Percentiles rank a stretch among this genome's conserved stretches.
phyloP scores from a whole-genome alignment of 257 asterid species.

The Cynanchum wilfordii region DNA sequence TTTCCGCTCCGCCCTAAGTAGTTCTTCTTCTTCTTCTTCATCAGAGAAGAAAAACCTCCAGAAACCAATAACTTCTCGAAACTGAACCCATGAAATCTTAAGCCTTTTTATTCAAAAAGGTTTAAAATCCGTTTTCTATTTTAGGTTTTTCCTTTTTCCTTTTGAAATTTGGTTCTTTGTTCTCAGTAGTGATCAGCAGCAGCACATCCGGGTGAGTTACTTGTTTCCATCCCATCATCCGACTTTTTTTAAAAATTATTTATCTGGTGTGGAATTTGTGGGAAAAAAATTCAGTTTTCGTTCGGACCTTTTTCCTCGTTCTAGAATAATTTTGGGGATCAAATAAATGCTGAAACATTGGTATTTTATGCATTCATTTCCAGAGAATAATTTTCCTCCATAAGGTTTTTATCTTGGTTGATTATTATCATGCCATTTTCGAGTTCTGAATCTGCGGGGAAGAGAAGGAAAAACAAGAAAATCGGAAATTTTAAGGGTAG shows the following conservation, averaged over 20 bases:
- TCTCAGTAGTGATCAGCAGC: slow-evolving; percentile 45
- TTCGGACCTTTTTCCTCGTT: slow-evolving; percentile 15
- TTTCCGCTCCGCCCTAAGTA: slow-evolving; percentile 44
- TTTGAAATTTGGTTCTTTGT: slow-evolving; percentile 13
- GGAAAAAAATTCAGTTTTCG: background rate
- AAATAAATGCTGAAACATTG: background rate
- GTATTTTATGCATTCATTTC: background rate
- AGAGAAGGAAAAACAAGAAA: slow-evolving; percentile 50
- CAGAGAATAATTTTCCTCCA: background rate
- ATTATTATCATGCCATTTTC: slow-evolving; percentile 66
- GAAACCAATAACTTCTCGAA: slow-evolving; percentile 8
- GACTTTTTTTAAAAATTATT: slow-evolving; percentile 12
- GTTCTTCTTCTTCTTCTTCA: slow-evolving; percentile 16
- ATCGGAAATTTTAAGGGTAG: slow-evolving; percentile 50
- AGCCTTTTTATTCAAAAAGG: background rate
- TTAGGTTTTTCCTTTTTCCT: slow-evolving; percentile 23
- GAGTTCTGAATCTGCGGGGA: slow-evolving; percentile 45
- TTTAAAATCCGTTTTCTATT: slow-evolving; percentile 28
- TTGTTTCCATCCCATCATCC: slow-evolving; percentile 28
- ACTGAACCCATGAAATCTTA: slow-evolving; percentile 4
- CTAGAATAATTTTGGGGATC: background rate
- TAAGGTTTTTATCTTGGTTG: slow-evolving; percentile 16
- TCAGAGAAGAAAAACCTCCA: slow-evolving; percentile 2
- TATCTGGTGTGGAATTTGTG: slow-evolving; percentile 18
- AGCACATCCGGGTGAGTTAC: slow-evolving; percentile 40